phyloP scores from a whole-genome alignment of 148 eudicot genomes.

The Selenicereus undatus region DNA sequence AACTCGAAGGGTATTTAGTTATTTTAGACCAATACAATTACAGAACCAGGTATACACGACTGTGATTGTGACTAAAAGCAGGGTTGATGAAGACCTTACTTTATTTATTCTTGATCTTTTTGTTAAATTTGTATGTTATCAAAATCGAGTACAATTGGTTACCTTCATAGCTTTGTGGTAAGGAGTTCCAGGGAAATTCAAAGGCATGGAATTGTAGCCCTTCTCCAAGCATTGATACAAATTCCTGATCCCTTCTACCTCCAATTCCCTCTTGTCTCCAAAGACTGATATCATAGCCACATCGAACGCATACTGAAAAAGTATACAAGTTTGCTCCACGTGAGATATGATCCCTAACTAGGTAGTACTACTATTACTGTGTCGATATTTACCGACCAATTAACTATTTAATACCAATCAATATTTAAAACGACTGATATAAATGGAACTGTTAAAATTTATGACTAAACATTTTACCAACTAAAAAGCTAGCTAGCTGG shows the following conservation, averaged over 20 bases:
- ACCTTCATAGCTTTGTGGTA: slow-evolving; percentile 37
- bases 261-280: slow-evolving; percentile 48
- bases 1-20: slow-evolving; percentile 8
- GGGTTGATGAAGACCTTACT: neutral
- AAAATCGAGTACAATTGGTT: neutral
- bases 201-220: slow-evolving; percentile 96
- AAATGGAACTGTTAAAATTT: too few species aligned
- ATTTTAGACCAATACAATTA: slow-evolving; percentile 17
- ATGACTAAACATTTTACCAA: too few species aligned
- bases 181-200: slow-evolving; percentile 74
- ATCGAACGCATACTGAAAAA: slow-evolving; percentile 67
- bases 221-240: slow-evolving; percentile 62
- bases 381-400: neutral
- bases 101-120: neutral
- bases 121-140: too few species aligned
- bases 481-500: neutral
- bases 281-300: slow-evolving; percentile 79
- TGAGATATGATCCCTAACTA: too few species aligned
- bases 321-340: neutral
- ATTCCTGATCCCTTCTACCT: slow-evolving; percentile 50
- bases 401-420: neutral
- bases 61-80: slow-evolving; percentile 8
- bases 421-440: too few species aligned
- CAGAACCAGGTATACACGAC: slow-evolving; percentile 12
- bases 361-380: too few species aligned